Conservation (phyloP, 768 basidiomycete genomes). For the Calvatia gigantea region DNA sequence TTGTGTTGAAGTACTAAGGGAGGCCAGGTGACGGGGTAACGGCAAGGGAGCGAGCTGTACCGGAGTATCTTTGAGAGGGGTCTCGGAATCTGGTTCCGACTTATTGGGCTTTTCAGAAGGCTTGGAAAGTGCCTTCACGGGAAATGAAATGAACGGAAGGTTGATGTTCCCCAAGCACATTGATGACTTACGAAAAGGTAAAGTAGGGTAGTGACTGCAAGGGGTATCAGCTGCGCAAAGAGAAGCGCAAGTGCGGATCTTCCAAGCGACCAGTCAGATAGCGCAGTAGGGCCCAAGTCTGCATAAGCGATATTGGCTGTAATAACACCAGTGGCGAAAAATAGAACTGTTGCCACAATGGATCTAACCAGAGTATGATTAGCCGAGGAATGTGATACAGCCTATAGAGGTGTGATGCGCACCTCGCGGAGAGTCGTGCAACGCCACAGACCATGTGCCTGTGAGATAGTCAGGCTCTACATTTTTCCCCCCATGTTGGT, state of each 20-base stretch:
- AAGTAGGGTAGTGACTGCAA: constrained; percentile 28
- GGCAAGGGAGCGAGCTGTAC: constrained; percentile 13
- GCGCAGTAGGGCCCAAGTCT: constrained; percentile 25
- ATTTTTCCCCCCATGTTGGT: not conserved
- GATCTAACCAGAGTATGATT: constrained; percentile 33
- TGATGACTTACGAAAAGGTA: constrained; percentile 18
- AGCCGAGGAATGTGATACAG: constrained; percentile 5
- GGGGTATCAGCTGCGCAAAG: constrained; percentile 34
- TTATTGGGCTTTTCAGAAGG: constrained; percentile 5
- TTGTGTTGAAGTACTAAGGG: constrained; percentile 38
- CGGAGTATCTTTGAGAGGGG: constrained; percentile 11
- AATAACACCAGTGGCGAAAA: constrained; percentile 46
- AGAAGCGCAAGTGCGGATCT: constrained; percentile 32
- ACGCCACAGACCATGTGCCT: constrained; percentile 67
- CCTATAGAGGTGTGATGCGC: constrained; percentile 15
- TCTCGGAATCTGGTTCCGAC: constrained; percentile 11
- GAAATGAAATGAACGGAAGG: not conserved
- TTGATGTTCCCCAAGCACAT: not conserved
- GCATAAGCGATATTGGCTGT: constrained; percentile 38
- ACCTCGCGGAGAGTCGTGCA: constrained; percentile 55
- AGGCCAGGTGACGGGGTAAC: constrained; percentile 34
- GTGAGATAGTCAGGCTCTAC: constrained; percentile 1
- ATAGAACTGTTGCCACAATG: constrained; percentile 48
- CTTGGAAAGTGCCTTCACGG: not conserved
- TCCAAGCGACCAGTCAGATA: constrained; percentile 40